Base-by-base conservation (phyloP, 179 eudicot genomes). In the Camellia oleifera region DNA sequence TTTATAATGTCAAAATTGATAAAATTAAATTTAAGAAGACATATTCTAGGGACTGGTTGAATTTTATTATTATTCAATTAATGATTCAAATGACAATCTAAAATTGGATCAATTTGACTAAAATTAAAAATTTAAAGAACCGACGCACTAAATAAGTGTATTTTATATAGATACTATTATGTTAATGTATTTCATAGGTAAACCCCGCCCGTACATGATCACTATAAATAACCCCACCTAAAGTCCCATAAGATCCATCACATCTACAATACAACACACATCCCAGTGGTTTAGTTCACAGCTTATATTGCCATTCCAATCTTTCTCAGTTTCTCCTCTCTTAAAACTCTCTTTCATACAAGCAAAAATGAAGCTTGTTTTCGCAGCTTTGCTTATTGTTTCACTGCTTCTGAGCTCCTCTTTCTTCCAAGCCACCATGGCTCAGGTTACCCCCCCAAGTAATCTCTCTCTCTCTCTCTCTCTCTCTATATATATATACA, bases 341-440 rank as follows among this genome's bases (percentile, higher is more conserved):
- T 48, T 26, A 57, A 10, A 10, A 13, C 1, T 7, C 17, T 32
- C 66, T 69, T 40, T 8, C 45, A 62, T 9, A 0, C 32, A 20
- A 56, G 26, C 32, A 32, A 79, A 20, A 82, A 69, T 83, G 87
- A 87, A 87, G 84, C 56, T 77, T 74, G n/a, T 67, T 79, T 45
- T 62, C 3, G 81, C 81, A 75, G 69, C 67, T 26, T 18, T 85
- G 26, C 65, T 83, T 5, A 57, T 87, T 10, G 61, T 54, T 83
- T 74, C 73, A 1, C 77, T 82, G 50, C 58, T 81, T 65, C 77
- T 81, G 48, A 40, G 63, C 77, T 56, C 74, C 69, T 70, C 82
- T 53, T 63, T 83, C 73, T 83, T 80, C 64, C 82, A 71, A 15
- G 54, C 67, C 66, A 53, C 79, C 53, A 72, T 17, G 2, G 76